Base-by-base conservation (phyloP, 805 yeast species). In the Kluyveromyces siamensis region DNA sequence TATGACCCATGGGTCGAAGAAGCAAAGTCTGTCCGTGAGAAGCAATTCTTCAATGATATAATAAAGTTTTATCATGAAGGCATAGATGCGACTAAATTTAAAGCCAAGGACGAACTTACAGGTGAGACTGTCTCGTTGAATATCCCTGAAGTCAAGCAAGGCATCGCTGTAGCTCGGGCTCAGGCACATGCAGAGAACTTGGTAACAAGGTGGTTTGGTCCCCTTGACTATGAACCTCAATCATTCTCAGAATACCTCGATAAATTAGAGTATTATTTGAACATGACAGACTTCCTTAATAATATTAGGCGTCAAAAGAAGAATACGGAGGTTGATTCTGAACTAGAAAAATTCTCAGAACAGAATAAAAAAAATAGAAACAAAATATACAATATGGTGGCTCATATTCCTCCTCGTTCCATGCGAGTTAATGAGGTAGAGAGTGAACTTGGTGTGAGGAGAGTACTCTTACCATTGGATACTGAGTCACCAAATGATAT, bases 1-100 rank as follows among this genome's bases (percentile, higher is more conserved):
- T 71, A 69, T 51, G 90, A 84, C 58, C 90, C 90, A 9, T 84
- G 90, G 90, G 72, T 65, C 25, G 87, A 80, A 33, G 88, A 84
- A 57, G 86, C 88, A 2, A 71, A 63, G 42, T 57, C 60, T 16
- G 83, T 79, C 35, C 74, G 87, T 37, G 66, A 65, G 17, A 61
- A 72, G 49, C 60, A 63, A 45, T 62, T 66, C 40, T 66, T 62
- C 49, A 65, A 65, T 49, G 68, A 66, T 49, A 62, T 65, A 9
- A 52, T 61, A 13, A 54, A 57, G 39, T 66, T 54, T 41, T 66
- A 64, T 50, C 64, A 65, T 49, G 67, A 65, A 44, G 68, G 65
- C 4, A 55, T 65, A n/a, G 69, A 66, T 48, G 63, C 69, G 8
- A 58, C 63, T 1, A 63, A 62, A 41, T 56, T 64, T 13, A 62